Percentiles rank a stretch among this genome's conserved stretches.
Evolutionary conservation across 192 early-diverging fungal species (phyloP).

Genomic region (Backusella tarrabulga): DNA sequence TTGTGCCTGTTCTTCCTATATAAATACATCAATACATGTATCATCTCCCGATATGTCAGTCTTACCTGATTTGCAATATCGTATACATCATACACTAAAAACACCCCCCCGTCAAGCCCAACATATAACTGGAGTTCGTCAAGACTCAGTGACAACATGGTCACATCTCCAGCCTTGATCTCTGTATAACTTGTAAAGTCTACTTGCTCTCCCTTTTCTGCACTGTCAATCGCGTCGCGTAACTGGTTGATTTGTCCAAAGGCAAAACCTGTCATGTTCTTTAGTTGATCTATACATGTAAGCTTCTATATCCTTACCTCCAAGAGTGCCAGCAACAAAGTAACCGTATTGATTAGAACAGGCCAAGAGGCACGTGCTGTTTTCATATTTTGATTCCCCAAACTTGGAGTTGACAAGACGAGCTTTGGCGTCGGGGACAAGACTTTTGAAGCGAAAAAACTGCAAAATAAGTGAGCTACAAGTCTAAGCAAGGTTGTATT

Average conservation of each 20-base stretch:
- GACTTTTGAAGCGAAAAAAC: slow-evolving; percentile 18
- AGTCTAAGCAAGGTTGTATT: background rate
- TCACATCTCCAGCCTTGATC: slow-evolving; percentile 33
- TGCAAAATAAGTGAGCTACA: background rate
- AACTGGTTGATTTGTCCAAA: slow-evolving; percentile 34
- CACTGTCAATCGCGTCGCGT: slow-evolving; percentile 36
- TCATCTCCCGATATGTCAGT: background rate
- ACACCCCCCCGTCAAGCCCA: slow-evolving; percentile 30
- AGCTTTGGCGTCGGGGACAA: slow-evolving; percentile 42
- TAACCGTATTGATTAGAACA: slow-evolving; percentile 67
- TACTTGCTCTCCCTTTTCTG: slow-evolving; percentile 14
- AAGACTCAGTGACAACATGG: slow-evolving; percentile 38
- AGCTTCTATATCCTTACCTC: slow-evolving; percentile 40
- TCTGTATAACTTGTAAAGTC: slow-evolving; percentile 22
- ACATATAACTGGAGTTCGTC: slow-evolving; percentile 46
- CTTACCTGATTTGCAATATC: slow-evolving; percentile 40
- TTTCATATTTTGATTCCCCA: slow-evolving; percentile 33
- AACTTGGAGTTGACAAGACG: slow-evolving; percentile 32
- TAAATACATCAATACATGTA: background rate
- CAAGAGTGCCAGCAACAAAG: slow-evolving; percentile 61
- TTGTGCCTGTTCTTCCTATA: slow-evolving; percentile 23
- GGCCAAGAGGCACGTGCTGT: slow-evolving; percentile 49
- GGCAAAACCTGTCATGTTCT: slow-evolving; percentile 31
- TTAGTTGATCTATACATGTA: background rate
- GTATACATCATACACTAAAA: slow-evolving; percentile 38